Evolutionary conservation across 108 stramenopile species (phyloP), one percentile per base, ranked within the genome.

Genomic region (Fragilariopsis cylindrus): DNA sequence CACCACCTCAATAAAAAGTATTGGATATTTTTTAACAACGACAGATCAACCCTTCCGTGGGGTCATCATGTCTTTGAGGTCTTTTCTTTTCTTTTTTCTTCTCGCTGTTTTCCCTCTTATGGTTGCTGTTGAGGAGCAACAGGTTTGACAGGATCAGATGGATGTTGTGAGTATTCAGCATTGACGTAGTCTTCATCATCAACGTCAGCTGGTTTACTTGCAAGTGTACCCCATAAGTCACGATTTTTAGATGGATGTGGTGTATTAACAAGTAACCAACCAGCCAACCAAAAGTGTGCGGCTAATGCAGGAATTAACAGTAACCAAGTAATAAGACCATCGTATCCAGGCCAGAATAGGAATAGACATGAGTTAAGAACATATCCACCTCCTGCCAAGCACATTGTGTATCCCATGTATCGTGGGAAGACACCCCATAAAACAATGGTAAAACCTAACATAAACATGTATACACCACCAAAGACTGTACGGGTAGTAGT

Each of bases 381-480:
- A 65, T 74, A 70, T 30, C 71, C 57, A 12, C 64, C 58, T 47
- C 79, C 79, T 30, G 79, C 73, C 12, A 80, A 12, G 5, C 18
- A 57, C 43, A 80, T 62, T 58, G 57, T 39, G 42, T 71, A 54
- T 44, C 79, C 79, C 69, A 80, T 30, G 48, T 48, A 55, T 5
- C 69, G 73, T 19, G 79, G 79, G 63, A 80, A 80, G 53, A 80
- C 79, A 54, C 79, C 79, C 68, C 68, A 80, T 62, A 70, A 30
- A 69, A 54, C 30, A 45, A 80, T 74, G 2, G 60, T 74, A 48
- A 63, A 56, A 42, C 79, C 79, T 7, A 80, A 46, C 49, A 80
- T 19, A n/a, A 56, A n/a, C 42, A 73, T 39, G 70, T 72, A 47
- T n/a, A 75, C 48, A 56, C 75, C 77, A 46, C 49, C 58, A 70